Evolutionary conservation across 2,329 filamentous ascomycete genomes (phyloP).

Genomic region (Hymenoscyphus linearis): DNA sequence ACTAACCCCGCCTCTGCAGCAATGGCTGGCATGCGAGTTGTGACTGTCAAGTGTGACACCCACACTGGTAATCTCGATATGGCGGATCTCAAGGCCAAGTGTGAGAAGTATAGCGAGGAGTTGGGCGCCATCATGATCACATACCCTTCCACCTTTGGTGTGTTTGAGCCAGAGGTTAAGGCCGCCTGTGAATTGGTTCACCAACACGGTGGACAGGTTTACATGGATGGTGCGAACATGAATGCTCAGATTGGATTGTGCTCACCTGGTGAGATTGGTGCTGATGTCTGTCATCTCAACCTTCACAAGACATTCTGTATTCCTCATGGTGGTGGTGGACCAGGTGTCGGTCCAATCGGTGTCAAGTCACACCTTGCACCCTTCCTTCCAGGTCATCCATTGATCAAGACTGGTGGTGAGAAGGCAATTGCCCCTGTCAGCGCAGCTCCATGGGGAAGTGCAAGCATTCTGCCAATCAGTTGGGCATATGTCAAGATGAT

Average conservation of each 20-base stretch:
- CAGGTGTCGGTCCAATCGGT: constrained; percentile 89
- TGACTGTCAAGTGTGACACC: constrained; percentile 84
- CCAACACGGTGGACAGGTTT: constrained; percentile 83
- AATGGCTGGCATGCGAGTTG: constrained; percentile 93
- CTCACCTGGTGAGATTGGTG: constrained; percentile 90
- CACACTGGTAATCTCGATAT: constrained; percentile 87
- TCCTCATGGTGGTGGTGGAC: constrained; percentile 89
- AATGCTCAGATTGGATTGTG: constrained; percentile 95
- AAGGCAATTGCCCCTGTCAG: constrained; percentile 67
- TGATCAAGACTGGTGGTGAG: constrained; percentile 50
- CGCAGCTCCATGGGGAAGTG: constrained; percentile 80
- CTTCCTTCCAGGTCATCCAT: constrained; percentile 66
- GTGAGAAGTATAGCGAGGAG: constrained; percentile 78
- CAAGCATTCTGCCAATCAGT: constrained; percentile 87
- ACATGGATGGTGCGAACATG: constrained; percentile 99
- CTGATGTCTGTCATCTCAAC: constrained; percentile 95
- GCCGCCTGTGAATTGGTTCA: constrained; percentile 82
- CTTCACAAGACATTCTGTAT: constrained; percentile 99
- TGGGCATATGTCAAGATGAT: constrained; percentile 96
- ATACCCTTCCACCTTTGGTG: constrained; percentile 90
- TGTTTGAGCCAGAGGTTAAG: constrained; percentile 88
- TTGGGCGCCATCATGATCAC: constrained; percentile 95
- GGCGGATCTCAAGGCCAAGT: constrained; percentile 79
- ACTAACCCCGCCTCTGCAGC: constrained; percentile 93
- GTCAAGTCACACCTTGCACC: constrained; percentile 75